Evolutionary conservation across 257 asterid genomes (phyloP).

Genomic region (Pogostemon cablin): DNA sequence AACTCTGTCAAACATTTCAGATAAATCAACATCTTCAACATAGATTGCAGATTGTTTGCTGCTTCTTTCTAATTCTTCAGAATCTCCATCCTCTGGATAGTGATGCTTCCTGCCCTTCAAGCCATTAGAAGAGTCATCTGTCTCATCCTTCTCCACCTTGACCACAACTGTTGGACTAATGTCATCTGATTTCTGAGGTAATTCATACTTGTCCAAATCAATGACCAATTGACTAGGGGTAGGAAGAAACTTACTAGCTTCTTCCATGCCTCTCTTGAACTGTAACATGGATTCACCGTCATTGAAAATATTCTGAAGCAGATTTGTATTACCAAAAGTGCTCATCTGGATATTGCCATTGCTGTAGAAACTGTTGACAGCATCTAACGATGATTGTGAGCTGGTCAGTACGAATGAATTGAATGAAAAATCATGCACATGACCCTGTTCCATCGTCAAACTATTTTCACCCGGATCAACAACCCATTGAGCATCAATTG

Average conservation of each 20-base stretch:
- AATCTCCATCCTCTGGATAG: slow-evolving; percentile 54
- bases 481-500: slow-evolving; percentile 49
- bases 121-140: slow-evolving; percentile 38
- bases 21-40: slow-evolving; percentile 71
- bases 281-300: slow-evolving; percentile 76
- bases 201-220: slow-evolving; percentile 71
- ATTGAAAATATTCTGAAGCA: slow-evolving; percentile 51
- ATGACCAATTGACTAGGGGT: slow-evolving; percentile 57
- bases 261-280: slow-evolving; percentile 92
- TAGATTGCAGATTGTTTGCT: slow-evolving; percentile 77
- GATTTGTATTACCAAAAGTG: slow-evolving; percentile 37
- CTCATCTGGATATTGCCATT: slow-evolving; percentile 40
- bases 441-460: slow-evolving; percentile 37
- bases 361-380: slow-evolving; percentile 34
- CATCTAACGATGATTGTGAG: slow-evolving; percentile 40
- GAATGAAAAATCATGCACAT: slow-evolving; percentile 39
- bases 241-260: slow-evolving; percentile 86
- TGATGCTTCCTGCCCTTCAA: slow-evolving; percentile 78
- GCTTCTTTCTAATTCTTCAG: slow-evolving; percentile 66
- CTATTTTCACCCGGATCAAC: slow-evolving; percentile 60
- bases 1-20: slow-evolving; percentile 80
- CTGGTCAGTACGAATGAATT: slow-evolving; percentile 39
- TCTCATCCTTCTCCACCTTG: slow-evolving; percentile 62
- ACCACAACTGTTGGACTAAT: slow-evolving; percentile 37
- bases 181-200: slow-evolving; percentile 69